Evolutionary conservation across 352 stramenopile genomes (phyloP).

Genomic region (Pythium brassicae): DNA sequence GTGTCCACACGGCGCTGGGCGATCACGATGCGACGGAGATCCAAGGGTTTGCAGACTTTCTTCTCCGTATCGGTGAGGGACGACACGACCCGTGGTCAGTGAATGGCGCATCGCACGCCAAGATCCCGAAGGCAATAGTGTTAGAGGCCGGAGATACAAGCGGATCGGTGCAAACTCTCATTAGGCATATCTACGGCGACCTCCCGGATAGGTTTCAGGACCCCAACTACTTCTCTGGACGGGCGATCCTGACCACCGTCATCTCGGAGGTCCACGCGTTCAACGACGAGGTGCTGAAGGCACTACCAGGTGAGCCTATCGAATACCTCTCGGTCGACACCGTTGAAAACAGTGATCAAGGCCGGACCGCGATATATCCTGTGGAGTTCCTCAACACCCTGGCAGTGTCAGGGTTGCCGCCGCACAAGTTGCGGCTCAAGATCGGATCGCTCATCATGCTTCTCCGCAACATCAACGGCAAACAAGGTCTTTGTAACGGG

Average conservation of each 20-base stretch:
- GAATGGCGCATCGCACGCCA: neutral
- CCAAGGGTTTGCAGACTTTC: neutral
- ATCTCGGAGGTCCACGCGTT: neutral
- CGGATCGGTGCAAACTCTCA: too few species aligned
- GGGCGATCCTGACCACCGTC: constrained; percentile 1
- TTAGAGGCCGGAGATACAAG: neutral
- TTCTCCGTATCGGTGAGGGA: too few species aligned
- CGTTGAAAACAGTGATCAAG: neutral
- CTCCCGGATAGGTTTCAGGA: neutral
- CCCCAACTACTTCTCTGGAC: neutral
- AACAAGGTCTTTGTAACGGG: too few species aligned
- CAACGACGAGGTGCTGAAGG: neutral
- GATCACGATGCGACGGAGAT: neutral
- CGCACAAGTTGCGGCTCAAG: too few species aligned
- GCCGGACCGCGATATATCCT: neutral
- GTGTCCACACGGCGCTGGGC: neutral
- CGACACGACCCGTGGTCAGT: too few species aligned
- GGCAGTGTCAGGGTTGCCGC: too few species aligned
- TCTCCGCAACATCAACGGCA: too few species aligned
- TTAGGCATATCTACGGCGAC: neutral
- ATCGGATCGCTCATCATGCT: too few species aligned
- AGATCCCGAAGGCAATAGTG: neutral
- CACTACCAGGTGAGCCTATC: too few species aligned
- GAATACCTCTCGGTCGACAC: neutral
- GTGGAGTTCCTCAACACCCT: constrained; percentile 10